phyloP scores from a whole-genome alignment of 139 green algal genomes.

The Ettlia oleoabundans region DNA sequence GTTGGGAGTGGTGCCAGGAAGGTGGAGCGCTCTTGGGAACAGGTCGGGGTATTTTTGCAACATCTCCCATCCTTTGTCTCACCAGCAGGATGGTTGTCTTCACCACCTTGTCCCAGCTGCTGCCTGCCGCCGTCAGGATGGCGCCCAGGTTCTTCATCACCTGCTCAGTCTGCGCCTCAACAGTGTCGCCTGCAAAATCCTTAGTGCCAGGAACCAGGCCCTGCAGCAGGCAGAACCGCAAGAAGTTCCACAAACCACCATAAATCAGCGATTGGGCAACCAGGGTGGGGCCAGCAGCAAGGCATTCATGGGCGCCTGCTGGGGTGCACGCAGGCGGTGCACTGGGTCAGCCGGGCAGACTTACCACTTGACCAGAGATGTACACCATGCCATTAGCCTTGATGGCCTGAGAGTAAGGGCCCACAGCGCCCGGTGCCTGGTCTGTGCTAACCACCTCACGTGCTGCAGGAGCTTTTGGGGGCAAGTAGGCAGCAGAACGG shows the following conservation, averaged over 20 bases:
- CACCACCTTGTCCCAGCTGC: slow-evolving; percentile 85
- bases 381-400: slow-evolving; percentile 88
- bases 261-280: no score
- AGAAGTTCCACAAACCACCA: background rate
- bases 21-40: background rate
- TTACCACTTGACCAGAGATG: slow-evolving; percentile 86
- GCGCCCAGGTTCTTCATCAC: slow-evolving; percentile 93
- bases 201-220: slow-evolving; percentile 66
- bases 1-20: background rate
- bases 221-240: background rate
- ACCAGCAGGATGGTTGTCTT: slow-evolving; percentile 95
- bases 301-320: no score
- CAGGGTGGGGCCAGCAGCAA: no score
- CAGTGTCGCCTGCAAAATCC: slow-evolving; percentile 79
- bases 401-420: slow-evolving; percentile 92
- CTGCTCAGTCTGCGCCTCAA: slow-evolving; percentile 85
- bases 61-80: background rate
- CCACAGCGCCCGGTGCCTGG: slow-evolving; percentile 89
- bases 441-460: slow-evolving; percentile 68
- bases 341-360: no score
- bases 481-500: no score
- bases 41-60: background rate
- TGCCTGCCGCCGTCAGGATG: slow-evolving; percentile 88
- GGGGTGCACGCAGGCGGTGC: no score
- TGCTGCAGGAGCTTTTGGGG: background rate